Base-by-base conservation (phyloP, 1,284 basidiomycete genomes). In the Cutaneotrichosporon arboriforme region DNA sequence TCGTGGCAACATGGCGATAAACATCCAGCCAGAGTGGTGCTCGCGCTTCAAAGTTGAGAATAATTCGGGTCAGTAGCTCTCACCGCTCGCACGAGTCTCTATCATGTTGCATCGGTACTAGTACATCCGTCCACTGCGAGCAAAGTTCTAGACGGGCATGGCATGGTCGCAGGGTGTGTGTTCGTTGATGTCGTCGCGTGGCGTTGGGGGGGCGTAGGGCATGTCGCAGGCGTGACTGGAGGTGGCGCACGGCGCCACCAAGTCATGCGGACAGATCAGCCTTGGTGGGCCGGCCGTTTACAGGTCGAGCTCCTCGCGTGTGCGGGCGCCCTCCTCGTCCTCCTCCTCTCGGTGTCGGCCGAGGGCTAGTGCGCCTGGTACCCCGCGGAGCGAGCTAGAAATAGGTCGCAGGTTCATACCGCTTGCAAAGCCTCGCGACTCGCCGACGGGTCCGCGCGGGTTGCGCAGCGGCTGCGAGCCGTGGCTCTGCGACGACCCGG, bases 371-470 rank as follows among this genome's bases (percentile, higher is more conserved):
- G 58, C 46, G 26, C 58, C 58, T 5, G 54, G 54, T 4, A 59
- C 57, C 31, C 57, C 57, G 10, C 57, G 57, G n/a, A 59, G 49
- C 47, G 57, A 59, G 41, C 36, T 49, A 15, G 54, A 51, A 17
- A 50, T 42, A 18, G 51, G 54, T 3, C 54, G 47, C 36, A 55
- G 34, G 12, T 46, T 46, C 37, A 45, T 50, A 8, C 49, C 59
- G 12, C 43, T 51, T 10, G 47, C 37, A 39, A 61, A 61, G 21
- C 59, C 59, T 36, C 59, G 53, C n/a, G 67, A 63, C 49, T 71
- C 72, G 43, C 69, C 69, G 3, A 67, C 68, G 4, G 72, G 72
- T 23, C 72, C 72, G 9, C 72, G 54, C 3, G 72, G 72, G 47
- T 72, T 72, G 9, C 70, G 57, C 38, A 69, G 58, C 15, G 68